These are phyloP conservation scores for Tillandsia fasciculata DNA, from an alignment of 176 grass and related monocot genomes.

Conservation along the genomic window DNA sequence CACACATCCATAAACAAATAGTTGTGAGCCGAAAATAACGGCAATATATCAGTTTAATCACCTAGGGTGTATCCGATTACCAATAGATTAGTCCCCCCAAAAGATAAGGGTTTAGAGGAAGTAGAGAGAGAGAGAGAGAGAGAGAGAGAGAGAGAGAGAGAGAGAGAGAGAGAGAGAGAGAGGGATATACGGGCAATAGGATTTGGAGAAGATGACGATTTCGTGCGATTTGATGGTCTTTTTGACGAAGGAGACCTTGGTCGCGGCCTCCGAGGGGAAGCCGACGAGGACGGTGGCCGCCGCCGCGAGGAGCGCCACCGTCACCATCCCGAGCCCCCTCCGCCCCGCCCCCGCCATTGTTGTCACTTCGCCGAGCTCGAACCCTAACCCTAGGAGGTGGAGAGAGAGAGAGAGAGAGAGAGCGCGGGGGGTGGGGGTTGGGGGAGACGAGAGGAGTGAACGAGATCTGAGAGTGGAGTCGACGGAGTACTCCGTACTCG, in stretches of 20 bases:
- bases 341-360: not conserved
- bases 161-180: not conserved
- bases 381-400: not conserved
- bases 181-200: slow-evolving; percentile 36
- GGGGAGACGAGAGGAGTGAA: too few relatives aligned
- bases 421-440: too few relatives aligned
- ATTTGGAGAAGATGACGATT: slow-evolving; percentile 47
- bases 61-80: too few relatives aligned
- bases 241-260: slow-evolving; percentile 24
- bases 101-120: not conserved
- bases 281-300: not conserved
- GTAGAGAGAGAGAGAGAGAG: not conserved
- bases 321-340: slow-evolving; percentile 21
- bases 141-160: slow-evolving; percentile 5
- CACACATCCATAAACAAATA: too few relatives aligned
- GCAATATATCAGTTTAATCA: too few relatives aligned
- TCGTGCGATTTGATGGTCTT: slow-evolving; percentile 29
- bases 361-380: not conserved
- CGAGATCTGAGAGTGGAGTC: too few relatives aligned
- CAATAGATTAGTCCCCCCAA: too few relatives aligned
- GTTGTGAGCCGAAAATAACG: too few relatives aligned
- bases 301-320: slow-evolving; percentile 19
- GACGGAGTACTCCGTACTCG: too few relatives aligned
- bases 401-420: too few relatives aligned
- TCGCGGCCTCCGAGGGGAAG: slow-evolving; percentile 15